These are phyloP conservation scores for Triadica sebifera DNA, from an alignment of 345 rosid genomes.

Conservation along the genomic window DNA sequence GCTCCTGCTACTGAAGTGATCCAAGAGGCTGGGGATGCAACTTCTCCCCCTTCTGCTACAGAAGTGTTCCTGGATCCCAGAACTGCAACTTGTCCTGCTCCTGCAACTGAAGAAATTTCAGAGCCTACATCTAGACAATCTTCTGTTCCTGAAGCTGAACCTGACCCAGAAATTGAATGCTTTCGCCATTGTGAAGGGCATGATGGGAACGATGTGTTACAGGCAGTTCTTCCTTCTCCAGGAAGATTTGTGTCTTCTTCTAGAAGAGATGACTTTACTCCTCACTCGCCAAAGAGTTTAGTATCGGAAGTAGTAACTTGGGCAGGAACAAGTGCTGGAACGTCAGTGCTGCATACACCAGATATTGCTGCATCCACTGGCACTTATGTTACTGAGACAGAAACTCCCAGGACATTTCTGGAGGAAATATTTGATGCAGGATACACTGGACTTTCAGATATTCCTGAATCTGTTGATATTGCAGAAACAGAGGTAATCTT, in stretches of 20 bases:
- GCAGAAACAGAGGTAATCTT: slow-evolving; percentile 31
- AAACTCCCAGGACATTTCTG: slow-evolving; percentile 46
- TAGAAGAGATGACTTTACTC: slow-evolving; percentile 46
- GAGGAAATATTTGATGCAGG: slow-evolving; percentile 33
- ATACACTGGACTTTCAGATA: slow-evolving; percentile 48
- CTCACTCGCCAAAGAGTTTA: slow-evolving; percentile 26
- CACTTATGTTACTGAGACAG: slow-evolving; percentile 42
- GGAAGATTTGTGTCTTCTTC: slow-evolving; percentile 33
- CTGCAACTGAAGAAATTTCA: slow-evolving; percentile 22
- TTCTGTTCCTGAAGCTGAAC: slow-evolving; percentile 23
- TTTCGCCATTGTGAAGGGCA: slow-evolving; percentile 39
- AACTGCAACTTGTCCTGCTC: slow-evolving; percentile 19
- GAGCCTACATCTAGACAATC: slow-evolving; percentile 28
- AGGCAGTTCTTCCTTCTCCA: slow-evolving; percentile 35
- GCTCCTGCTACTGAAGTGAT: slow-evolving; percentile 37
- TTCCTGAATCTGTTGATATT: slow-evolving; percentile 47
- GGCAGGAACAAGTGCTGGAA: slow-evolving; percentile 33
- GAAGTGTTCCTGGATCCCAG: slow-evolving; percentile 34
- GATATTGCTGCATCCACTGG: slow-evolving; percentile 32
- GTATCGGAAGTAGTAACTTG: slow-evolving; percentile 29
- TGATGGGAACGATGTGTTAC: slow-evolving; percentile 19
- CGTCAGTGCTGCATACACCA: slow-evolving; percentile 26
- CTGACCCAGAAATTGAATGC: slow-evolving; percentile 36
- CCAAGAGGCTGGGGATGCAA: slow-evolving; percentile 23
- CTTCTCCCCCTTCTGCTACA: slow-evolving; percentile 26